These are phyloP conservation scores for Stylosanthes scabra DNA, from an alignment of 331 rosid genomes.

Conservation along the genomic window DNA sequence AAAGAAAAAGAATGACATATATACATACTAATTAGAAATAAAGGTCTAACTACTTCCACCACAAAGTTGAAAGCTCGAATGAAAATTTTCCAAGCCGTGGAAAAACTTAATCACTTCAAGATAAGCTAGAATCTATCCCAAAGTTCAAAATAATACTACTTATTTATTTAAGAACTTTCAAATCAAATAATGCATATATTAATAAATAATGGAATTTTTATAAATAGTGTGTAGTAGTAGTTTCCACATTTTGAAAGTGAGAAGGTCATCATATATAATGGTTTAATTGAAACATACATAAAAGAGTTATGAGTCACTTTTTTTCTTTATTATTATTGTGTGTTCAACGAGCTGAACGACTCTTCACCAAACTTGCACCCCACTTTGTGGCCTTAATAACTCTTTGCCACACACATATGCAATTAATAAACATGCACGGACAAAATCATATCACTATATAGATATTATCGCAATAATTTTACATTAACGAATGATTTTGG, in stretches of 20 bases:
- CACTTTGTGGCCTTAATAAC: constrained; percentile 37
- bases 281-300: constrained; percentile 40
- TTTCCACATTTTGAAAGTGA: constrained; percentile 37
- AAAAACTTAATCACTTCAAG: constrained; percentile 49
- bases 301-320: constrained; percentile 41
- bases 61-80: constrained; percentile 48
- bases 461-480: no score
- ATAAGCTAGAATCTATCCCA: constrained; percentile 29
- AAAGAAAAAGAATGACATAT: constrained; percentile 31
- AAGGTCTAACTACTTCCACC: constrained; percentile 84
- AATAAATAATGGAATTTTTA: background rate
- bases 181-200: background rate
- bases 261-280: constrained; percentile 41
- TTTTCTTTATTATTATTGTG: constrained; percentile 55
- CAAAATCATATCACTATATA: no score
- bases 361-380: constrained; percentile 72
- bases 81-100: constrained; percentile 39
- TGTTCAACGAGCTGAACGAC: constrained; percentile 69
- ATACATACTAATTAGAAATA: constrained; percentile 34
- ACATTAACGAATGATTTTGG: no score
- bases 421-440: no score
- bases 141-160: constrained; percentile 22
- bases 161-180: constrained; percentile 17
- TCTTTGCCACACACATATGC: constrained; percentile 7
- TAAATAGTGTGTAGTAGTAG: background rate